Percentiles rank a stretch among this genome's conserved stretches.
phyloP scores from a whole-genome alignment of 345 rosid species.

The Stellera chamaejasme region DNA sequence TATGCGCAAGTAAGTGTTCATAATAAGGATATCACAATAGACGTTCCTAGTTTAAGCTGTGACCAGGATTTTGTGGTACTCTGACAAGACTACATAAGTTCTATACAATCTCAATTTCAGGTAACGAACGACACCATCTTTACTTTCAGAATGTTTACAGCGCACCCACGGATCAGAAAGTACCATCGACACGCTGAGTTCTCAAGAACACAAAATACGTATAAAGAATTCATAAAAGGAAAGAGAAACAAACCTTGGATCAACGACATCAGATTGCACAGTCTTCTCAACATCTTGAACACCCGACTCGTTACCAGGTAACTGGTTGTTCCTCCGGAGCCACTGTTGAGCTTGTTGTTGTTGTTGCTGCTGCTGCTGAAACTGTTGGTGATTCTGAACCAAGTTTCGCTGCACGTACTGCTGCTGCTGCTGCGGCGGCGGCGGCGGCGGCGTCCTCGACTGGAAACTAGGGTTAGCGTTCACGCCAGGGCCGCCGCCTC shows the following conservation, averaged over 20 bases:
- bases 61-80: too few species aligned
- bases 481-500: slow-evolving; percentile 42
- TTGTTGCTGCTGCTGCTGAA: slow-evolving; percentile 25
- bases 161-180: neutral
- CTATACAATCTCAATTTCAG: too few species aligned
- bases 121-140: too few species aligned
- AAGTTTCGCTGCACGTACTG: slow-evolving; percentile 61
- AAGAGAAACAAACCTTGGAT: slow-evolving; percentile 38
- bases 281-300: slow-evolving; percentile 71
- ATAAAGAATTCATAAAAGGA: too few species aligned
- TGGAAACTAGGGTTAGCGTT: slow-evolving; percentile 42
- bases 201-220: neutral
- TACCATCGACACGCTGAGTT: neutral
- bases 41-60: too few species aligned
- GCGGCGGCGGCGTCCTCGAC: slow-evolving; percentile 24
- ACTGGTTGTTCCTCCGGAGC: slow-evolving; percentile 45
- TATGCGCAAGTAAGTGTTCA: too few species aligned
- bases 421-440: slow-evolving; percentile 19
- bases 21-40: too few species aligned
- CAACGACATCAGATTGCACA: slow-evolving; percentile 69
- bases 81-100: too few species aligned
- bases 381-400: slow-evolving; percentile 33
- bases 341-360: slow-evolving; percentile 53
- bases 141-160: neutral
- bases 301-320: slow-evolving; percentile 18